Conservation (phyloP, 495 filamentous ascomycete species). For the Friedmanniomyces endolithicus region DNA sequence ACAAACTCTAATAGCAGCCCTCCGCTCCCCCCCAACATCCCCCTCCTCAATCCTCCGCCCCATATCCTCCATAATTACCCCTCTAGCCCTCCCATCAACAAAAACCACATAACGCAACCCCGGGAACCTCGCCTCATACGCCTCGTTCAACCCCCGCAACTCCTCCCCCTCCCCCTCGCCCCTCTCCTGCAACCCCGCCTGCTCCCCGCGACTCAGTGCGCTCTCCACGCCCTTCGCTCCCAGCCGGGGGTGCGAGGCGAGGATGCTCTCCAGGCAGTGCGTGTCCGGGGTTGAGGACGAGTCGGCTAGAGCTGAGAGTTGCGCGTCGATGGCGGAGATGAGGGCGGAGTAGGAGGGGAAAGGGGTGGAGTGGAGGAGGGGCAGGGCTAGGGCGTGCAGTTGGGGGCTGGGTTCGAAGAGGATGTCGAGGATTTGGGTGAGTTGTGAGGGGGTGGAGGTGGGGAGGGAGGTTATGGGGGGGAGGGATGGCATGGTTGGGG, state of each 20-base stretch:
- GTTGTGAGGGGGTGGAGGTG: slow-evolving; percentile 42
- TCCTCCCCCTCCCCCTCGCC: slow-evolving; percentile 41
- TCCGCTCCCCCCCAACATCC: slow-evolving; percentile 54
- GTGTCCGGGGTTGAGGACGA: slow-evolving; percentile 42
- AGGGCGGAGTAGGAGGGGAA: slow-evolving; percentile 52
- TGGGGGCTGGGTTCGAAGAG: slow-evolving; percentile 78
- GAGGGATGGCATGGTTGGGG: slow-evolving; percentile 23
- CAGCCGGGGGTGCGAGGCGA: slow-evolving; percentile 79
- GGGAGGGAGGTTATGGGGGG: slow-evolving; percentile 42
- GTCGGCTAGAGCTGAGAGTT: slow-evolving; percentile 42
- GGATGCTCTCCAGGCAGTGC: slow-evolving; percentile 51
- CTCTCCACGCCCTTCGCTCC: slow-evolving; percentile 70
- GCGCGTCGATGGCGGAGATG: slow-evolving; percentile 45
- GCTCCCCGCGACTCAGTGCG: slow-evolving; percentile 63
- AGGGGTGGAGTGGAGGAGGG: slow-evolving; percentile 47
- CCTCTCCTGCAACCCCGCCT: slow-evolving; percentile 53
- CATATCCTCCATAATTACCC: slow-evolving; percentile 78
- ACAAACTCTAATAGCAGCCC: slow-evolving; percentile 63
- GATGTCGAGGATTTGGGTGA: slow-evolving; percentile 55
- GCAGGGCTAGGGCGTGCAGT: slow-evolving; percentile 58
- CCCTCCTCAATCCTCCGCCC: slow-evolving; percentile 55
- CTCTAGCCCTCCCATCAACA: slow-evolving; percentile 68
- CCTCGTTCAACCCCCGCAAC: slow-evolving; percentile 54
- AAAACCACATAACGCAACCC: slow-evolving; percentile 83
- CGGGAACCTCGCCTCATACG: slow-evolving; percentile 75